Percentiles rank a stretch among this genome's conserved stretches.
These are phyloP conservation scores for Aspergillus sclerotialis DNA, from an alignment of 2,329 filamentous ascomycete species.

Conservation along the genomic window DNA sequence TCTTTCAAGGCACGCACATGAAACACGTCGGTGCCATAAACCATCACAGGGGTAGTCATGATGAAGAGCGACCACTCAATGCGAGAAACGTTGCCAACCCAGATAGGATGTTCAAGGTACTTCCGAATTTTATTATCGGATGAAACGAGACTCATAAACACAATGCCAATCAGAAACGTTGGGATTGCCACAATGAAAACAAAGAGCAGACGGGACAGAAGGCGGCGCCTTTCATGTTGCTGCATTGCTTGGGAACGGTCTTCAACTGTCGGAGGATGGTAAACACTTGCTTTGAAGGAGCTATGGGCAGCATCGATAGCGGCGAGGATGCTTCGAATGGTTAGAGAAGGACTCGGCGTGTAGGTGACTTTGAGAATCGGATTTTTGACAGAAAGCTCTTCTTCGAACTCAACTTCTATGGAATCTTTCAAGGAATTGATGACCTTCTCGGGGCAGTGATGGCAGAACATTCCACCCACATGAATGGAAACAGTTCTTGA, in stretches of 20 bases:
- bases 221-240: conserved; percentile 58
- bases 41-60: conserved; percentile 78
- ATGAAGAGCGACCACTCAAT: conserved; percentile 74
- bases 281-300: conserved; percentile 61
- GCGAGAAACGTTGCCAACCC: conserved; percentile 62
- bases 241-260: conserved; percentile 71
- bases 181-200: conserved; percentile 67
- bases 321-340: conserved; percentile 65
- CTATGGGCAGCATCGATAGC: conserved; percentile 61
- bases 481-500: conserved; percentile 56
- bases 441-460: conserved; percentile 55
- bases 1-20: conserved; percentile 75
- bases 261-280: conserved; percentile 76
- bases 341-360: conserved; percentile 58
- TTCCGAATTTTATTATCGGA: conserved; percentile 50
- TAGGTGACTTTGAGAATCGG: conserved; percentile 69
- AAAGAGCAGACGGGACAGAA: conserved; percentile 64
- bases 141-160: conserved; percentile 79
- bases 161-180: conserved; percentile 78
- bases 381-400: conserved; percentile 48
- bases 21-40: conserved; percentile 79
- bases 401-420: conserved; percentile 39
- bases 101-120: conserved; percentile 65
- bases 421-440: conserved; percentile 32
- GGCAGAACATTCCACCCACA: conserved; percentile 68